Percentiles rank a stretch among this genome's conserved stretches.
Conservation (phyloP, 2,329 filamentous ascomycete species). For the Fusarium avenaceum region DNA sequence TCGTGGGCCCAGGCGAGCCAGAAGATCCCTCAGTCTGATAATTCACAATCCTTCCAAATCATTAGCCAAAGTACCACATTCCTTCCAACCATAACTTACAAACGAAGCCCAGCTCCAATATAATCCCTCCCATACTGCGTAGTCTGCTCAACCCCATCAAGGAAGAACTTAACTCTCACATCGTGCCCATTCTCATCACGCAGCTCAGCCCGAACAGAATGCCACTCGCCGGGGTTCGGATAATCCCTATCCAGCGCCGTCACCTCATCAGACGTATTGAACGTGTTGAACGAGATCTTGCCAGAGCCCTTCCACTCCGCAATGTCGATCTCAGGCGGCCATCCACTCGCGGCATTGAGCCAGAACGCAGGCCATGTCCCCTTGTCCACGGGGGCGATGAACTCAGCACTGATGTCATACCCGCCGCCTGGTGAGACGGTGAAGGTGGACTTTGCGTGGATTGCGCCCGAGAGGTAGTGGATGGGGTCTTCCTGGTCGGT, state of each 20-base stretch:
- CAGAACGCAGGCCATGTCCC: conserved; percentile 41
- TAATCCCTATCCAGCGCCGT: conserved; percentile 31
- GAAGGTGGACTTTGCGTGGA: conserved; percentile 38
- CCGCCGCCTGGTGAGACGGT: conserved; percentile 28
- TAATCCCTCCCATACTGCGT: conserved; percentile 38
- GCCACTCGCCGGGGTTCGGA: conserved; percentile 28
- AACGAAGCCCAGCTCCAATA: conserved; percentile 30
- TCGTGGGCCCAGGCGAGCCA: conserved; percentile 31
- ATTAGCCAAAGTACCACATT: background rate
- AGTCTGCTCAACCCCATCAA: conserved; percentile 33
- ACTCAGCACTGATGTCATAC: conserved; percentile 35
- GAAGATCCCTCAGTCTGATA: conserved; percentile 40
- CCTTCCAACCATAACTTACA: conserved; percentile 5
- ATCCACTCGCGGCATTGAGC: conserved; percentile 36
- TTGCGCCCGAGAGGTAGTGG: conserved; percentile 37
- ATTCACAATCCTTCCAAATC: conserved; percentile 20
- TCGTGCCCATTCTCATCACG: conserved; percentile 37
- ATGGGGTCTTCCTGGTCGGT: conserved; percentile 29
- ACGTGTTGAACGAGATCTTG: conserved; percentile 41
- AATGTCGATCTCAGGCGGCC: conserved; percentile 40
- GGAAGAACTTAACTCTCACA: conserved; percentile 41
- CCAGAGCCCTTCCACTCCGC: conserved; percentile 39
- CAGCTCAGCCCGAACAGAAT: conserved; percentile 37
- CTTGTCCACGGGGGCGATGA: conserved; percentile 27
- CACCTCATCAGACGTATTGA: conserved; percentile 35